A percentile compares a stretch with the other conserved stretches of the same genome.
These are phyloP conservation scores for Rosa hybrid DNA, from an alignment of 331 rosid species.

Conservation along the genomic window DNA sequence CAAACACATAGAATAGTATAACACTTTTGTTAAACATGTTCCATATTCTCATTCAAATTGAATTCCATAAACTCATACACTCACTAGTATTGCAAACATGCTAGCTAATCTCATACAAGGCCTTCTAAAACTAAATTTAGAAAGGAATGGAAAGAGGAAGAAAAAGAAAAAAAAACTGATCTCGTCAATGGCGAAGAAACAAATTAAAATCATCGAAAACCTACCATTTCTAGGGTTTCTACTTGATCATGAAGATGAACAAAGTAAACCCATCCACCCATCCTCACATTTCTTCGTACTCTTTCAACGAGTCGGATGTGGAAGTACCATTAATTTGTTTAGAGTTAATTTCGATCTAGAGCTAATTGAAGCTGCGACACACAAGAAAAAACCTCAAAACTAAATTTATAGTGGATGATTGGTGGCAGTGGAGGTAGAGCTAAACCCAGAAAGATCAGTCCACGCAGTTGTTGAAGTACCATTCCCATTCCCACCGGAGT, in stretches of 20 bases:
- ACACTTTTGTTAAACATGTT: slow-evolving; percentile 10
- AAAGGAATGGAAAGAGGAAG: slow-evolving; percentile 8
- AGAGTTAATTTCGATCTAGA: slow-evolving; percentile 5
- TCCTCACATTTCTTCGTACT: slow-evolving; percentile 26
- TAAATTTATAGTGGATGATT: slow-evolving; percentile 42
- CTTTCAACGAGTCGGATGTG: slow-evolving; percentile 6
- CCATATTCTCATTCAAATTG: slow-evolving; percentile 2
- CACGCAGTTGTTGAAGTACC: slow-evolving; percentile 45
- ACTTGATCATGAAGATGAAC: slow-evolving; percentile 27
- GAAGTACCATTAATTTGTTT: neutral
- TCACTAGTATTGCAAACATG: neutral
- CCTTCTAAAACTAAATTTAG: neutral
- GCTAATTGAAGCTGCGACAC: slow-evolving; percentile 23
- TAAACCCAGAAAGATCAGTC: slow-evolving; percentile 72
- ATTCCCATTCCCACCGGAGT: neutral
- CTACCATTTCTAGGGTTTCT: slow-evolving; percentile 66
- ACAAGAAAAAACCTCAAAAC: slow-evolving; percentile 18
- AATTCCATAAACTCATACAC: neutral
- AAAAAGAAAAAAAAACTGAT: neutral
- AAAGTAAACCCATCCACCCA: slow-evolving; percentile 29
- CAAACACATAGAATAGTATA: neutral
- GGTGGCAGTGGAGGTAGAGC: slow-evolving; percentile 61
- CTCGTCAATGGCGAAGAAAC: neutral
- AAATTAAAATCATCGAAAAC: slow-evolving; percentile 13
- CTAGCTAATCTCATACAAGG: slow-evolving; percentile 4